Percentiles rank a stretch among this genome's conserved stretches.
Conservation (phyloP, 2,329 filamentous ascomycete species). For the Talaromyces islandicus region DNA sequence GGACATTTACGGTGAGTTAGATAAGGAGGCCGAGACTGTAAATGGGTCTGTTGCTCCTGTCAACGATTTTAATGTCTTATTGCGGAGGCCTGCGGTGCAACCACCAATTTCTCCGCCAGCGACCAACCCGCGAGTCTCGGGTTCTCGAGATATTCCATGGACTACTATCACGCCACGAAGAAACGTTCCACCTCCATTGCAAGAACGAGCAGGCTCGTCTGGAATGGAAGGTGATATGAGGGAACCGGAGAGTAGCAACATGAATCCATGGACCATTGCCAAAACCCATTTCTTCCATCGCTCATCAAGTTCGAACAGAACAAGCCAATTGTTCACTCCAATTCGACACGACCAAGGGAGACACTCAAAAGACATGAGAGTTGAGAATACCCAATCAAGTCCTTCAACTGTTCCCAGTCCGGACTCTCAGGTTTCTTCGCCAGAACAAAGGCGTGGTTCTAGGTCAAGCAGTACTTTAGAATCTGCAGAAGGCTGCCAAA, state of each 20-base stretch:
- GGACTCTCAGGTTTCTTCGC: slow-evolving; percentile 6
- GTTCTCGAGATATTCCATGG: not conserved
- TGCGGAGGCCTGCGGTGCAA: slow-evolving; percentile 14
- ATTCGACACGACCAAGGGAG: not conserved
- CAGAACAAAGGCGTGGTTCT: slow-evolving; percentile 9
- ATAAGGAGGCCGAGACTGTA: slow-evolving; percentile 1
- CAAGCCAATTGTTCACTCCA: slow-evolving; percentile 15
- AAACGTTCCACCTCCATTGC: not conserved
- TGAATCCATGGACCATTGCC: slow-evolving; percentile 33
- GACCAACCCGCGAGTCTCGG: not conserved
- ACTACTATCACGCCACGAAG: not conserved
- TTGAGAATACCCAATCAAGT: slow-evolving; percentile 1
- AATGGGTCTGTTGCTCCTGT: not conserved
- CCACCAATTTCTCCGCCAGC: slow-evolving; percentile 1
- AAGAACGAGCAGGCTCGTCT: not conserved
- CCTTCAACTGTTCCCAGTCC: slow-evolving; percentile 9
- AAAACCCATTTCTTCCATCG: slow-evolving; percentile 22
- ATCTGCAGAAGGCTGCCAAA: slow-evolving; percentile 5
- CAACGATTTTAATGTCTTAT: slow-evolving; percentile 16
- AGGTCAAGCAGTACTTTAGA: slow-evolving; percentile 2
- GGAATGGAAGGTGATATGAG: not conserved
- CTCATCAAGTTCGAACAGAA: slow-evolving; percentile 4
- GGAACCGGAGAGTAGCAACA: slow-evolving; percentile 9
- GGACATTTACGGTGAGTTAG: slow-evolving; percentile 27
- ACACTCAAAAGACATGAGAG: not conserved